Conservation (phyloP, 2,329 filamentous ascomycete genomes). For the Coniochaeta sp. region DNA sequence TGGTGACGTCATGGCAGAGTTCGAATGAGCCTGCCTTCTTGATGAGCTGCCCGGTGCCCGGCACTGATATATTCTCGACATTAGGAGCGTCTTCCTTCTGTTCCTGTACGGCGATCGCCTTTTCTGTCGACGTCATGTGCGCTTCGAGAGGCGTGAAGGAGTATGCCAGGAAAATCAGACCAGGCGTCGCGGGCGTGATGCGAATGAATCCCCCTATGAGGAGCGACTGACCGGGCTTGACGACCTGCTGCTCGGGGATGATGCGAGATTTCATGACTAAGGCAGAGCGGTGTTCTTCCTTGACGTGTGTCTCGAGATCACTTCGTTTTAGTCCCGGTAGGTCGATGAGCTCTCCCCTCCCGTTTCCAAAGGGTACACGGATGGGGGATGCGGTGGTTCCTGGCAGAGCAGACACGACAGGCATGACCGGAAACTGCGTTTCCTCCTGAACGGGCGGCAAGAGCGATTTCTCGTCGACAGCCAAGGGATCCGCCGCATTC, state of each 20-base stretch:
- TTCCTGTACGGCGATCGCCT: constrained; percentile 67
- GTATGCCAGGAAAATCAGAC: constrained; percentile 68
- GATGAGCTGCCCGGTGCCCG: constrained; percentile 51
- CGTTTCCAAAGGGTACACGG: constrained; percentile 79
- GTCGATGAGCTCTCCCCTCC: constrained; percentile 86
- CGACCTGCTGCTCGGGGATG: constrained; percentile 61
- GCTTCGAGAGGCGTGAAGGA: constrained; percentile 73
- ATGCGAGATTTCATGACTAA: constrained; percentile 76
- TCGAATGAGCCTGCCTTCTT: constrained; percentile 66
- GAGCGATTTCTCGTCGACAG: constrained; percentile 42
- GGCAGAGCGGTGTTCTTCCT: constrained; percentile 54
- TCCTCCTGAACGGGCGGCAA: constrained; percentile 72
- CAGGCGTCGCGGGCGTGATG: constrained; percentile 66
- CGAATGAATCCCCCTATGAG: constrained; percentile 81
- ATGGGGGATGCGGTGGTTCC: constrained; percentile 96
- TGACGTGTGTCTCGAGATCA: constrained; percentile 64
- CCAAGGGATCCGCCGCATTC: constrained; percentile 3
- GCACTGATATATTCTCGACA: constrained; percentile 56
- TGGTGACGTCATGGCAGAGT: constrained; percentile 78
- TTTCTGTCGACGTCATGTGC: constrained; percentile 73
- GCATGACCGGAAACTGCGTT: constrained; percentile 73
- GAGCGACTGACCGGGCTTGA: constrained; percentile 73
- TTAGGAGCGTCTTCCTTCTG: constrained; percentile 49
- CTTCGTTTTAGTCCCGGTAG: constrained; percentile 77
- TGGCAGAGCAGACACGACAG: constrained; percentile 76